Conservation (phyloP, 2,329 filamentous ascomycete genomes). For the Knufia petricola region DNA sequence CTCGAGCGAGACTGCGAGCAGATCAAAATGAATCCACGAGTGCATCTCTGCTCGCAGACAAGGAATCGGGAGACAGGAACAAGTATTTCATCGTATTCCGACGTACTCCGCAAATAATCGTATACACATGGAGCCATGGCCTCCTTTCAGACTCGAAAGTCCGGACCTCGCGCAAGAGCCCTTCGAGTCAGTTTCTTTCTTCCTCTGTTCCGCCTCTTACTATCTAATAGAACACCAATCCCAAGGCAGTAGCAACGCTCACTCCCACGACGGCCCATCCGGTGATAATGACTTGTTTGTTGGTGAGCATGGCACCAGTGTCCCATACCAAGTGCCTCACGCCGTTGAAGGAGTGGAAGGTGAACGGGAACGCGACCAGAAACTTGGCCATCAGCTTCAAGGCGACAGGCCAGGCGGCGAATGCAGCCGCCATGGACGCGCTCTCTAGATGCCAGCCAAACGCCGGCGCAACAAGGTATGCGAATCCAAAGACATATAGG, state of each 20-base stretch:
- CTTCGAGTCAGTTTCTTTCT: not conserved
- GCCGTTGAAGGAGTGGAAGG: slow-evolving; percentile 61
- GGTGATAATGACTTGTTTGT: slow-evolving; percentile 48
- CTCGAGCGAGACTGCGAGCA: too few relatives aligned
- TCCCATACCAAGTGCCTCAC: slow-evolving; percentile 65
- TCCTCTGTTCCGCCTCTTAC: not conserved
- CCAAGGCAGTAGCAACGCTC: slow-evolving; percentile 14
- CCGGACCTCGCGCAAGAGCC: not conserved
- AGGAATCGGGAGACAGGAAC: too few relatives aligned
- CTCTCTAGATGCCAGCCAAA: slow-evolving; percentile 62
- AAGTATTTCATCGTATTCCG: too few relatives aligned
- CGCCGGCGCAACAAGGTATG: slow-evolving; percentile 71
- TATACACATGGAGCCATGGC: too few relatives aligned
- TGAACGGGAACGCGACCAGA: slow-evolving; percentile 53
- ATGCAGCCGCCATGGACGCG: slow-evolving; percentile 52
- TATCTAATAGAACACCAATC: slow-evolving; percentile 13
- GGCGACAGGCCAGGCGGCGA: slow-evolving; percentile 51
- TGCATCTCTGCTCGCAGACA: too few relatives aligned
- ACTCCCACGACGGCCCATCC: slow-evolving; percentile 21
- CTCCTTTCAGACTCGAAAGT: too few relatives aligned
- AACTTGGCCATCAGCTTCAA: slow-evolving; percentile 53
- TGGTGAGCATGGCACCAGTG: slow-evolving; percentile 51
- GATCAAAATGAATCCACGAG: too few relatives aligned
- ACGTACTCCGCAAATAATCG: too few relatives aligned
- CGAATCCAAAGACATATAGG: slow-evolving; percentile 69